Conservation (phyloP, 2,329 filamentous ascomycete genomes). For the Didymellaceae sp. region DNA sequence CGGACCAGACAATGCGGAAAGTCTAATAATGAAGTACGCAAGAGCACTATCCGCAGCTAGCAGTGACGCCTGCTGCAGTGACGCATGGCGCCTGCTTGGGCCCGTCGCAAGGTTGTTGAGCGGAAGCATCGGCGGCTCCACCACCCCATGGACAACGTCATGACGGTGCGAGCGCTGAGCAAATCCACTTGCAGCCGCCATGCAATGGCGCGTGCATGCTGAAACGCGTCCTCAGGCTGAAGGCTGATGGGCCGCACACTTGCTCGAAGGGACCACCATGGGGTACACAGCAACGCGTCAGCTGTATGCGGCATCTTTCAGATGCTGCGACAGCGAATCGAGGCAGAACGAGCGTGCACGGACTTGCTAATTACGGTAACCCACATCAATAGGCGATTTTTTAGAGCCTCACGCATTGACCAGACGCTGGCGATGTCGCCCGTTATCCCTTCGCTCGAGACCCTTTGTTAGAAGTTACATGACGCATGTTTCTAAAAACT, state of each 20-base stretch:
- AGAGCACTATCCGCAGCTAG: slow-evolving; percentile 15
- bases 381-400: slow-evolving; percentile 7
- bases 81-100: slow-evolving; percentile 18
- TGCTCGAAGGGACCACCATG: slow-evolving; percentile 1
- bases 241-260: slow-evolving; percentile 1
- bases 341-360: slow-evolving; percentile 9
- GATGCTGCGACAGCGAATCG: slow-evolving; percentile 8
- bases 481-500: not conserved
- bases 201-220: slow-evolving; percentile 10
- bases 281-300: slow-evolving; percentile 16
- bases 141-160: slow-evolving; percentile 11
- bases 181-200: slow-evolving; percentile 3
- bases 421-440: not conserved
- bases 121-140: slow-evolving; percentile 14
- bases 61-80: slow-evolving; percentile 12
- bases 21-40: slow-evolving; percentile 15
- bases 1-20: slow-evolving; percentile 8
- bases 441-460: slow-evolving; percentile 3
- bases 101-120: slow-evolving; percentile 17
- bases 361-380: slow-evolving; percentile 12
- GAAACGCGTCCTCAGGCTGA: slow-evolving; percentile 13
- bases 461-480: slow-evolving; percentile 6
- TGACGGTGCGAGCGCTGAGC: slow-evolving; percentile 4
- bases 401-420: slow-evolving; percentile 4
- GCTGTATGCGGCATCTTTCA: slow-evolving; percentile 13